phyloP scores from a whole-genome alignment of 192 early-diverging fungal species.

The Helicostylum pulchrum region DNA sequence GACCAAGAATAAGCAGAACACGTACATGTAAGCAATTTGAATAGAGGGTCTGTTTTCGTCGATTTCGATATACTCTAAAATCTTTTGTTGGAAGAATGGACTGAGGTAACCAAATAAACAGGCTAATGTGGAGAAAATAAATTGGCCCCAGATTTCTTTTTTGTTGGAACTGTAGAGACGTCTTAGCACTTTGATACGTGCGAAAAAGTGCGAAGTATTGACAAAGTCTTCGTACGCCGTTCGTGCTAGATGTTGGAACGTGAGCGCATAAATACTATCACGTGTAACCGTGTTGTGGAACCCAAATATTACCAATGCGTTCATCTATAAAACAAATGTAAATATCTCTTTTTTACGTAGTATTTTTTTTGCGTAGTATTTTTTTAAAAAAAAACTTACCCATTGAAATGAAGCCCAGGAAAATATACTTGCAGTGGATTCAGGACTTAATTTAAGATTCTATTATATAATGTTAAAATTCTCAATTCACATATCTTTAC shows the following conservation, averaged over 20 bases:
- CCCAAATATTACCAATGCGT: conserved; percentile 6
- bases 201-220: background rate
- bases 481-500: too few species aligned
- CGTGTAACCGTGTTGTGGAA: conserved; percentile 9
- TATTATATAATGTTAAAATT: background rate
- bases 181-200: background rate
- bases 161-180: conserved; percentile 22
- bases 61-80: conserved; percentile 40
- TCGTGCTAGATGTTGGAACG: conserved; percentile 8
- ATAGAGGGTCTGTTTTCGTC: conserved; percentile 21
- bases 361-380: too few species aligned
- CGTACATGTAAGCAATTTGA: conserved; percentile 43
- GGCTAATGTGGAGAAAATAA: conserved; percentile 13
- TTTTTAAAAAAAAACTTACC: conserved; percentile 3
- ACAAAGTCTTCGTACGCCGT: conserved; percentile 5
- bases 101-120: conserved; percentile 38
- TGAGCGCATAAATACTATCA: conserved; percentile 16
- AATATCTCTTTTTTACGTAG: too few species aligned
- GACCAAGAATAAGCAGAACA: conserved; percentile 43
- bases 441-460: conserved; percentile 15
- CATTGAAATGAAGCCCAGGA: conserved; percentile 20
- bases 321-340: conserved; percentile 4
- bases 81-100: conserved; percentile 43
- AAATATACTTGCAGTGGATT: conserved; percentile 20
- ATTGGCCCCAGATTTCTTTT: conserved; percentile 26